A percentile compares a stretch with the other conserved stretches of the same genome.
phyloP scores from a whole-genome alignment of 2,329 filamentous ascomycete species.

The Pezicula carpinea region DNA sequence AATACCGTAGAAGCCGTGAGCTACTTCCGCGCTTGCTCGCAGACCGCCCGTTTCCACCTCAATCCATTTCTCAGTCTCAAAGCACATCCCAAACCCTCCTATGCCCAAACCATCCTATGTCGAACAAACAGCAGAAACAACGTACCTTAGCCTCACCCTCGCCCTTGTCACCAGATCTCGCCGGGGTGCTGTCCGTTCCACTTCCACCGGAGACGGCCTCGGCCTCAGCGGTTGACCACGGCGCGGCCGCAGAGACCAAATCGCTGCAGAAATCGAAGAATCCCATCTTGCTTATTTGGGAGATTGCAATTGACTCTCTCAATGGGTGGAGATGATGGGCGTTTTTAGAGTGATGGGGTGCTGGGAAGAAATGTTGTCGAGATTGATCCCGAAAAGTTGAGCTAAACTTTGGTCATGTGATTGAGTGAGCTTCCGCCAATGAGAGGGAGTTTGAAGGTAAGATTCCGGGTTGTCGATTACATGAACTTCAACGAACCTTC shows the following conservation, averaged over 20 bases:
- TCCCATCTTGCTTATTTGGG: conserved; percentile 46
- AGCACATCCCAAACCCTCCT: conserved; percentile 6
- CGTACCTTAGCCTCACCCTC: conserved; percentile 35
- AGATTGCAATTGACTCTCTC: background rate
- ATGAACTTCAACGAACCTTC: too few relatives aligned
- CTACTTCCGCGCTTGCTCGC: background rate
- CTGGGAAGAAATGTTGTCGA: conserved; percentile 2
- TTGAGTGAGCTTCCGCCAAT: background rate
- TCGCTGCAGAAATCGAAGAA: conserved; percentile 62
- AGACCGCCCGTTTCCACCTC: background rate
- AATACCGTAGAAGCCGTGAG: too few relatives aligned
- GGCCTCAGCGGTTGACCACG: conserved; percentile 60
- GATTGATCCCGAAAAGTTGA: conserved; percentile 3
- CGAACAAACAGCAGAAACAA: conserved; percentile 17
- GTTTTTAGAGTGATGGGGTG: background rate
- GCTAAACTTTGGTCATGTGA: conserved; percentile 1
- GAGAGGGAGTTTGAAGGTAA: too few relatives aligned
- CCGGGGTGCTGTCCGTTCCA: conserved; percentile 22
- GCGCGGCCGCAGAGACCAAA: conserved; percentile 59
- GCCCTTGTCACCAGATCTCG: conserved; percentile 43
- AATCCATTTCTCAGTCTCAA: background rate
- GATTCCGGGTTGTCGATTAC: too few relatives aligned
- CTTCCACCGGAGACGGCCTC: conserved; percentile 39
- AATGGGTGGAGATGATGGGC: conserved; percentile 1
- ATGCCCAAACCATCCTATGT: background rate